Percentiles rank a stretch among this genome's conserved stretches.
Conservation (phyloP, 177 flowering plant genomes). For the Vitis hybrid region DNA sequence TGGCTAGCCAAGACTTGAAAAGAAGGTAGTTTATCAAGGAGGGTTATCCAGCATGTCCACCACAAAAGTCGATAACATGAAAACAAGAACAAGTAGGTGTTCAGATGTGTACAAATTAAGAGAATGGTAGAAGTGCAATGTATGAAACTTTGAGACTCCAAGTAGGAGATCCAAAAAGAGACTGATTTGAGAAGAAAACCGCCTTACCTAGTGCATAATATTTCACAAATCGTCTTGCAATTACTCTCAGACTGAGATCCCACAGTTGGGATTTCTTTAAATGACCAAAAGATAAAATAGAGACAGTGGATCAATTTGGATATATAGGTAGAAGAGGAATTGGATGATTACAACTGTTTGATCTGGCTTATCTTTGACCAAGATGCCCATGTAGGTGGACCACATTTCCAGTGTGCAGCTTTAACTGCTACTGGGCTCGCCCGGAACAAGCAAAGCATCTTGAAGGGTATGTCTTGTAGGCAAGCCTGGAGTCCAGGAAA, state of each 20-base stretch:
- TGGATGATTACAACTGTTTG: constrained; percentile 12
- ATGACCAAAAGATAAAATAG: background rate
- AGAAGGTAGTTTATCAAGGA: too few species aligned
- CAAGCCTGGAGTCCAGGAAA: constrained; percentile 11
- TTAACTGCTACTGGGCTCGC: constrained; percentile 15
- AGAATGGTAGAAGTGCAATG: too few species aligned
- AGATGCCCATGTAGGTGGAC: constrained; percentile 11
- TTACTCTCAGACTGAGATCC: background rate
- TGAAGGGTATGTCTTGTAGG: background rate
- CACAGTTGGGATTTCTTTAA: background rate
- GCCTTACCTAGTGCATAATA: background rate
- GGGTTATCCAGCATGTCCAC: too few species aligned
- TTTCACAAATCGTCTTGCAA: background rate
- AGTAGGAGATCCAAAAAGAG: too few species aligned
- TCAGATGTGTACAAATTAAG: too few species aligned
- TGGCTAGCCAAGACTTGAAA: too few species aligned
- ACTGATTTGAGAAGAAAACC: too few species aligned
- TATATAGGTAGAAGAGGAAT: background rate
- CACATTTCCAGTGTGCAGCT: constrained; percentile 19
- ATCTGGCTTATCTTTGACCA: constrained; percentile 15
- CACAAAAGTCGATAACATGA: too few species aligned
- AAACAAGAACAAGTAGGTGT: too few species aligned
- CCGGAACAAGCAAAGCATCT: constrained; percentile 24
- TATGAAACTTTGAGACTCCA: too few species aligned
- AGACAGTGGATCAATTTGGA: background rate